Evolutionary conservation across 805 yeast species (phyloP).

Genomic region (Hanseniaspora occidentalis): DNA sequence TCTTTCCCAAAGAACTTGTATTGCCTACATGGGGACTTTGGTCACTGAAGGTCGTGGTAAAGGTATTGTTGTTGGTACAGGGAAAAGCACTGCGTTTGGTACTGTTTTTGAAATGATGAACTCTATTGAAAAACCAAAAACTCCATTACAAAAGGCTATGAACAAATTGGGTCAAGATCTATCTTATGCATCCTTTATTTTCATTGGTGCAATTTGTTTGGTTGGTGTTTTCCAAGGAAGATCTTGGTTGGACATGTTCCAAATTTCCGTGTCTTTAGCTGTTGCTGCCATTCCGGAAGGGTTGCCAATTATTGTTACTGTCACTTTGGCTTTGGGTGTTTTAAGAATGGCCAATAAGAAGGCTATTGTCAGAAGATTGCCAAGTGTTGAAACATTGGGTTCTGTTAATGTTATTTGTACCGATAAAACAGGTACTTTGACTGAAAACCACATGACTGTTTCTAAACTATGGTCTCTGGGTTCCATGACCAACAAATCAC

Average conservation of each 20-base stretch:
- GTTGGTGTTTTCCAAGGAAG: conserved; percentile 89
- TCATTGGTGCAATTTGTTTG: conserved; percentile 84
- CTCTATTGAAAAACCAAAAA: conserved; percentile 91
- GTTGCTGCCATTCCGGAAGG: conserved; percentile 99
- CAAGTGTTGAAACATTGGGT: conserved; percentile 91
- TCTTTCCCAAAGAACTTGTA: conserved; percentile 56
- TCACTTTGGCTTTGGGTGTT: conserved; percentile 91
- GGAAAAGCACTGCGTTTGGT: conserved; percentile 84
- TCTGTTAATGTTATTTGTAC: conserved; percentile 89
- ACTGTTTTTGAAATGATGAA: conserved; percentile 92
- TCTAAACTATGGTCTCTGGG: conserved; percentile 72
- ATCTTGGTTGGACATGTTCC: conserved; percentile 95
- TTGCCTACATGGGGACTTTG: conserved; percentile 95
- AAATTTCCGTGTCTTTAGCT: conserved; percentile 91
- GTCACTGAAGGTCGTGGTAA: conserved; percentile 93
- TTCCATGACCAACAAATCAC: conserved; percentile 29
- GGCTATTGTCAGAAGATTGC: conserved; percentile 88
- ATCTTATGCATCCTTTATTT: conserved; percentile 69
- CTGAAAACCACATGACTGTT: conserved; percentile 86
- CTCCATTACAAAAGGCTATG: conserved; percentile 93
- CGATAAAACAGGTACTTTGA: conserved; percentile 84
- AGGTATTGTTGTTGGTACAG: conserved; percentile 89
- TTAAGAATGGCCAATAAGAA: conserved; percentile 89
- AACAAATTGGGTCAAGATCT: conserved; percentile 88
- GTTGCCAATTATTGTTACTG: conserved; percentile 94